Conservation (phyloP, 1,284 basidiomycete species). For the Microbotryum intermedium region DNA sequence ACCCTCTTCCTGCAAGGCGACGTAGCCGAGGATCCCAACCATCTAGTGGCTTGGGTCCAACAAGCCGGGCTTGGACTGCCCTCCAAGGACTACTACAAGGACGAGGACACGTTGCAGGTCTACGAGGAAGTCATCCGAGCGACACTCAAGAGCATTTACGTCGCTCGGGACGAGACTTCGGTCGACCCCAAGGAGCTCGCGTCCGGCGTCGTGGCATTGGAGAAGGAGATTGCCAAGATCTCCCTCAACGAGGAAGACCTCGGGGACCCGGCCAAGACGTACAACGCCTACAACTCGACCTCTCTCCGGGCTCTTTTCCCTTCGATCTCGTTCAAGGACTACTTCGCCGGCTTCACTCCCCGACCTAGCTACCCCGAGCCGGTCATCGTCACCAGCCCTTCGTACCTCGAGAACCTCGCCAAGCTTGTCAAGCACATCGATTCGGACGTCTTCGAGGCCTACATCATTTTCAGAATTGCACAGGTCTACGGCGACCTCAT, state of each 20-base stretch:
- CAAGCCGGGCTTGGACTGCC: conserved; percentile 80
- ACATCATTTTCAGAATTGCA: conserved; percentile 51
- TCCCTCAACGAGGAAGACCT: conserved; percentile 65
- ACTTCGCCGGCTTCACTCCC: conserved; percentile 75
- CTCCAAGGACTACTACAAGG: conserved; percentile 84
- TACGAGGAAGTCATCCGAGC: conserved; percentile 58
- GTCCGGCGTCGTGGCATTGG: conserved; percentile 66
- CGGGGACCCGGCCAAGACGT: conserved; percentile 68
- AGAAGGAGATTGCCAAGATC: conserved; percentile 67
- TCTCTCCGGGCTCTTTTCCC: conserved; percentile 49
- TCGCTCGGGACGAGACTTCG: conserved; percentile 42
- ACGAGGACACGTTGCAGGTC: conserved; percentile 57
- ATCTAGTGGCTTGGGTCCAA: conserved; percentile 75
- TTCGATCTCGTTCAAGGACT: conserved; percentile 65
- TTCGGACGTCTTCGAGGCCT: conserved; percentile 70
- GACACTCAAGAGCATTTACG: conserved; percentile 40
- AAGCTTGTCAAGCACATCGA: conserved; percentile 61
- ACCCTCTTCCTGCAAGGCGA: conserved; percentile 76
- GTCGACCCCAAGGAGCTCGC: conserved; percentile 51
- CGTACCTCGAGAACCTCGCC: conserved; percentile 61
- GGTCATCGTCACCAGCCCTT: conserved; percentile 76
- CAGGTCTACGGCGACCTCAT: conserved; percentile 43
- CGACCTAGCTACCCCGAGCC: conserved; percentile 58
- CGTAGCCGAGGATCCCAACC: conserved; percentile 75
- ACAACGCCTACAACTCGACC: conserved; percentile 79